Conservation (phyloP, 345 rosid species). For the Salix udensis region DNA sequence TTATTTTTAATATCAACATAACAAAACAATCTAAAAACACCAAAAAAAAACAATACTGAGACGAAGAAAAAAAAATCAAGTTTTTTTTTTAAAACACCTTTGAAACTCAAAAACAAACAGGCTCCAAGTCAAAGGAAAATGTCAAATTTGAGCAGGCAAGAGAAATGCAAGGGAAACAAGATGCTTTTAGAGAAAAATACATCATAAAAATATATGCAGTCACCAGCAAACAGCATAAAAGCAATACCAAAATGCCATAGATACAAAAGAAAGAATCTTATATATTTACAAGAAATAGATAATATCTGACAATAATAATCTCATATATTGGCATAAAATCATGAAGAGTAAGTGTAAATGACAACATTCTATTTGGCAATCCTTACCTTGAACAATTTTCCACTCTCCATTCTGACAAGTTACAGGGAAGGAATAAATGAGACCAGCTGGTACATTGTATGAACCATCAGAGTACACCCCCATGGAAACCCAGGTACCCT, state of each 20-base stretch:
- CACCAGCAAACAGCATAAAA: neutral
- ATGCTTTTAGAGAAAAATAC: neutral
- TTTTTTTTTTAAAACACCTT: too few species aligned
- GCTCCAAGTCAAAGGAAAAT: neutral
- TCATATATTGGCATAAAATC: neutral
- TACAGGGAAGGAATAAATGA: constrained; percentile 94
- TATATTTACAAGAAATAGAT: neutral
- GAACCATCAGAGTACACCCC: constrained; percentile 99
- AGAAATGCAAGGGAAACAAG: neutral
- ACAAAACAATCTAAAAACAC: too few species aligned
- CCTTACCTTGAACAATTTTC: constrained; percentile 84
- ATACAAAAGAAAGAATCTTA: neutral
- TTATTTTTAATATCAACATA: too few species aligned
- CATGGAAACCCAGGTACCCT: constrained; percentile 99
- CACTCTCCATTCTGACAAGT: constrained; percentile 86
- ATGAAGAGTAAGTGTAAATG: neutral
- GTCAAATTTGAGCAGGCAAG: neutral
- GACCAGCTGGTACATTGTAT: constrained; percentile 89
- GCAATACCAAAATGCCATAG: neutral
- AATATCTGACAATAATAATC: neutral
- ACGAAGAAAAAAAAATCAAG: too few species aligned
- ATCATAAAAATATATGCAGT: neutral
- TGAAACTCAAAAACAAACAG: too few species aligned
- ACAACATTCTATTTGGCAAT: neutral
- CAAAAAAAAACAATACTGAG: too few species aligned